A percentile compares a stretch with the other conserved stretches of the same genome.
Evolutionary conservation across 441 rosid genomes (phyloP).

Genomic region (Viola pubescens): DNA sequence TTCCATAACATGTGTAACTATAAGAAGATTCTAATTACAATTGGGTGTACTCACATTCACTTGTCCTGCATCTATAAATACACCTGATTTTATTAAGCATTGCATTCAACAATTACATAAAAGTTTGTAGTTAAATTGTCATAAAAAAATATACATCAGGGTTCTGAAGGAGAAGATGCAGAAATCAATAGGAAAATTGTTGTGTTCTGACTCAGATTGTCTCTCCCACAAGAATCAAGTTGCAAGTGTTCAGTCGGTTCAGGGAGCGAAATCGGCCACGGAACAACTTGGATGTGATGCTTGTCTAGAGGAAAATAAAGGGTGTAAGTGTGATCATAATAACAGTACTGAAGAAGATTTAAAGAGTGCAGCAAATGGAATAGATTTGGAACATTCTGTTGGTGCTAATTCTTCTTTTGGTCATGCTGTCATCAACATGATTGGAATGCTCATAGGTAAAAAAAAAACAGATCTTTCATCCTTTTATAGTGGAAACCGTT

Average conservation of each 20-base stretch:
- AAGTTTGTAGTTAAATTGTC: not conserved
- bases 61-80: no score
- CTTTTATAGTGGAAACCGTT: not conserved
- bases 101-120: not conserved
- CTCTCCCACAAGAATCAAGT: slow-evolving; percentile 19
- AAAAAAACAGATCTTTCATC: not conserved
- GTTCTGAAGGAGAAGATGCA: slow-evolving; percentile 6
- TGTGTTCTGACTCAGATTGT: slow-evolving; percentile 4
- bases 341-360: not conserved
- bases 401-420: slow-evolving; percentile 41
- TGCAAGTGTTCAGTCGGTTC: slow-evolving; percentile 21
- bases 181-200: slow-evolving; percentile 1
- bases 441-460: slow-evolving; percentile 77
- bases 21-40: not conserved
- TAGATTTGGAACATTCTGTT: slow-evolving; percentile 1
- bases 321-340: slow-evolving; percentile 14
- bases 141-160: not conserved
- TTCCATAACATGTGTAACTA: not conserved
- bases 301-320: slow-evolving; percentile 33
- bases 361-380: not conserved
- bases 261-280: slow-evolving; percentile 20
- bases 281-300: slow-evolving; percentile 21
- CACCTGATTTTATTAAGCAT: not conserved
- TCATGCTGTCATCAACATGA: slow-evolving; percentile 70
- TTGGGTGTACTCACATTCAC: not conserved